Evolutionary conservation across 176 grass and related monocot species (phyloP).

Genomic region (Aegilops speltoides): DNA sequence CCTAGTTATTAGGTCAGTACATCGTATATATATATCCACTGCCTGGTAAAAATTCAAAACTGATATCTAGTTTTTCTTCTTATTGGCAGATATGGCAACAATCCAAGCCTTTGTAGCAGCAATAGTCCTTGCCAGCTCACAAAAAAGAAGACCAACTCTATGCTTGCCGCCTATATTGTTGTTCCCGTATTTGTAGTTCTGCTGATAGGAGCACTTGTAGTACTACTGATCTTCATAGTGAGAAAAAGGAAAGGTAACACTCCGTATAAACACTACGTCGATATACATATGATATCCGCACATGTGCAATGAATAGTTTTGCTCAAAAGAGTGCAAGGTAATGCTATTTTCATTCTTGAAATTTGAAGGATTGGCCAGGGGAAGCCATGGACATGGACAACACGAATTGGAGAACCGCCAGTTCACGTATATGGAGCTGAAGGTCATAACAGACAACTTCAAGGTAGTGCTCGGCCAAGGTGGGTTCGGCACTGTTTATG

Average conservation of each 20-base stretch:
- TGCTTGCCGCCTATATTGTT: slow-evolving; percentile 27
- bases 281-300: neutral
- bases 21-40: too few species aligned
- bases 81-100: slow-evolving; percentile 21
- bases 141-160: slow-evolving; percentile 31
- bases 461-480: slow-evolving; percentile 44
- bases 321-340: too few species aligned
- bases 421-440: slow-evolving; percentile 30
- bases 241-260: slow-evolving; percentile 21
- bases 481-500: slow-evolving; percentile 62
- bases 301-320: neutral
- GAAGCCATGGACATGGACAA: neutral
- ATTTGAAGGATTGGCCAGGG: neutral
- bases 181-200: slow-evolving; percentile 16
- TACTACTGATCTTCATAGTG: slow-evolving; percentile 7
- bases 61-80: neutral
- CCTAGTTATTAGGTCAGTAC: neutral
- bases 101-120: slow-evolving; percentile 38
- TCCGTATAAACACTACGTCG: neutral
- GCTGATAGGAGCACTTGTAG: slow-evolving; percentile 16
- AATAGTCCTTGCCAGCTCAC: slow-evolving; percentile 10
- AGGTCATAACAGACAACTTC: slow-evolving; percentile 42
- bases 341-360: too few species aligned
- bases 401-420: slow-evolving; percentile 37
- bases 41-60: neutral